These are phyloP conservation scores for Globisporangium perplexum DNA, from an alignment of 352 stramenopile genomes.

Conservation along the genomic window DNA sequence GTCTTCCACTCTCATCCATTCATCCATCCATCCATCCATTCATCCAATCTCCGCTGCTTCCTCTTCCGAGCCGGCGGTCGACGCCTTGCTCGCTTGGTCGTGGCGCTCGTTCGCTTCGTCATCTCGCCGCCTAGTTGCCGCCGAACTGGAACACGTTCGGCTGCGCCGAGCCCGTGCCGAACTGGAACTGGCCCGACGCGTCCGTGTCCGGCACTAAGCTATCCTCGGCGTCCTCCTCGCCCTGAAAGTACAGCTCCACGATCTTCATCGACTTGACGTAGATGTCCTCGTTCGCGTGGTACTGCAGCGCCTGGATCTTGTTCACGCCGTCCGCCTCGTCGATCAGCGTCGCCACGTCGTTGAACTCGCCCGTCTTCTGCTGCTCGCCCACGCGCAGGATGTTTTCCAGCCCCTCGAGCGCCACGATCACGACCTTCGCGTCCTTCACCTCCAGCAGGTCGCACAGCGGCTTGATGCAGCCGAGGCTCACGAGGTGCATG, in stretches of 20 bases:
- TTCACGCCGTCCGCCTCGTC: constrained; percentile 95
- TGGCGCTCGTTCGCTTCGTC: neutral
- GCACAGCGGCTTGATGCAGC: constrained; percentile 97
- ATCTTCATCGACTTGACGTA: constrained; percentile 96
- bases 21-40: constrained; percentile 13
- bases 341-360: constrained; percentile 94
- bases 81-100: neutral
- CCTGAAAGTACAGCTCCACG: constrained; percentile 97
- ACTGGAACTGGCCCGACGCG: constrained; percentile 77
- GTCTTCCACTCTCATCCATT: constrained; percentile 6
- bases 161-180: constrained; percentile 51
- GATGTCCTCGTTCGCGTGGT: constrained; percentile 95
- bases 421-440: constrained; percentile 98
- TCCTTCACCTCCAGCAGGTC: constrained; percentile 96
- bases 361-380: constrained; percentile 78
- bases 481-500: constrained; percentile 94
- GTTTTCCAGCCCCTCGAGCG: constrained; percentile 98
- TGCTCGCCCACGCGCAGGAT: constrained; percentile 92
- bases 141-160: constrained; percentile 82
- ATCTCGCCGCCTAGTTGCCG: too few species aligned
- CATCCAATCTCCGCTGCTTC: constrained; percentile 10
- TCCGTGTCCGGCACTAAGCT: constrained; percentile 67
- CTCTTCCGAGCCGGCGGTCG: neutral
- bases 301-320: constrained; percentile 98
- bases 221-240: constrained; percentile 95